Percentiles rank a stretch among this genome's conserved stretches.
phyloP scores from a whole-genome alignment of 1,284 basidiomycete species.

The Austropuccinia psidii region DNA sequence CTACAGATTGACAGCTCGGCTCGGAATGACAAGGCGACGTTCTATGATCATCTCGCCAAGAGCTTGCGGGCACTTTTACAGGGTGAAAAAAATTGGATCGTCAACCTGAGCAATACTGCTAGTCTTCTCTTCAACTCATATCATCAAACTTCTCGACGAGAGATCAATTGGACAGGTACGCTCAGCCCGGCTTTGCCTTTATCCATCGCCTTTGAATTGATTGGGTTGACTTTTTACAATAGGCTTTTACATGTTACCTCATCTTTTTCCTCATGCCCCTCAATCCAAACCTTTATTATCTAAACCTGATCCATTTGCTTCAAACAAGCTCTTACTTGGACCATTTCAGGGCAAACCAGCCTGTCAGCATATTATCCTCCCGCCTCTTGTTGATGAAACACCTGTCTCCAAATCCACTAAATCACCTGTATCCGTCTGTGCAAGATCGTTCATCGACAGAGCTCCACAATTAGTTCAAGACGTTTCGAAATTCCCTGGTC shows the following conservation, averaged over 20 bases:
- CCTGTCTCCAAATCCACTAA: no score
- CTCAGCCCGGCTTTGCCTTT: background rate
- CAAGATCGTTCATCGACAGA: background rate
- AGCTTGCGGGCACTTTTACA: background rate
- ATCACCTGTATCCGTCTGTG: background rate
- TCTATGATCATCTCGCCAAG: background rate
- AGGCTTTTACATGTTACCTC: background rate
- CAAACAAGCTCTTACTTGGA: background rate
- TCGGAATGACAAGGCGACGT: no score
- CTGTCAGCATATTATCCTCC: background rate
- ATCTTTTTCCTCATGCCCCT: background rate
- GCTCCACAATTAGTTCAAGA: background rate
- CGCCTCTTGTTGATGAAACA: no score
- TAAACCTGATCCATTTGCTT: no score
- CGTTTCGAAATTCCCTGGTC: background rate
- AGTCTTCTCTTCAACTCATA: background rate
- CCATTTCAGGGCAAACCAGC: background rate
- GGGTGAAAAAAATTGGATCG: background rate
- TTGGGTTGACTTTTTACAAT: background rate
- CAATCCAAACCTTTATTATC: background rate
- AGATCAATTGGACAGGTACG: background rate
- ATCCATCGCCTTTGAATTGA: background rate
- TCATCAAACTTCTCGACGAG: background rate
- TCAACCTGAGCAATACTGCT: background rate
- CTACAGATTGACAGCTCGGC: no score